Base-by-base conservation (phyloP, 495 filamentous ascomycete genomes). In the Penicillium ochrochloron region DNA sequence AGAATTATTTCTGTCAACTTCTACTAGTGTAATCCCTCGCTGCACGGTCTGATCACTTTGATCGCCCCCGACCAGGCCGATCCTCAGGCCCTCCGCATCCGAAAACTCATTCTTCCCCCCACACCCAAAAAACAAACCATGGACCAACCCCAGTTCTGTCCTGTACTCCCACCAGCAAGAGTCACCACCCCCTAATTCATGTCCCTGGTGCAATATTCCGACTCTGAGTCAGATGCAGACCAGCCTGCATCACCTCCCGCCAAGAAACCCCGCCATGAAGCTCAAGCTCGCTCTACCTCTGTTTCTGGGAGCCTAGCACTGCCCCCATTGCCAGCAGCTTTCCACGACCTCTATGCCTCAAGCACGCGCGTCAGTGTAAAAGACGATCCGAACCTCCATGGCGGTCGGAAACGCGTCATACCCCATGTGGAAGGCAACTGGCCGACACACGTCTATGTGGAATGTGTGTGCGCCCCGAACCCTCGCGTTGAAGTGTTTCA, bases 391-490 rank as follows among this genome's bases (percentile, higher is more conserved):
- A 78, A 79, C 59, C 82, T 99, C 34, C 95, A 99, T 75, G 89
- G 88, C 33, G 95, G 95, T 33, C 86, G 93, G 46, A 90, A 88
- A 70, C 84, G 95, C 27, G 85, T 86, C 46, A 90, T 86, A 46
- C 94, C 95, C 3, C 95, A 99, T 75, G 79, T 94, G 14, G 85
- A 90, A 57, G 95, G 95, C 25, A 91, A 91, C 77, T 99, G 95
- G 95, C 91, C 95, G 2, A 93, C 88, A 19, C 93, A 97, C 75
- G 68, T 97, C 23, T 99, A 96, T 75, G 81, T 98, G 60, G 94
- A 98, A 81, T 99, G 94, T 94, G 83, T 73, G 88, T 78, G 21
- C n/a, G 60, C 58, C n/a, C 53, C 12, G 8, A 5, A n/a, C n/a
- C 21, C 55, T 65, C 21, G 59, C 57, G 7, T 27, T 60, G 9